Base-by-base conservation (phyloP, 139 green algal genomes). In the Coelastrella sp. region DNA sequence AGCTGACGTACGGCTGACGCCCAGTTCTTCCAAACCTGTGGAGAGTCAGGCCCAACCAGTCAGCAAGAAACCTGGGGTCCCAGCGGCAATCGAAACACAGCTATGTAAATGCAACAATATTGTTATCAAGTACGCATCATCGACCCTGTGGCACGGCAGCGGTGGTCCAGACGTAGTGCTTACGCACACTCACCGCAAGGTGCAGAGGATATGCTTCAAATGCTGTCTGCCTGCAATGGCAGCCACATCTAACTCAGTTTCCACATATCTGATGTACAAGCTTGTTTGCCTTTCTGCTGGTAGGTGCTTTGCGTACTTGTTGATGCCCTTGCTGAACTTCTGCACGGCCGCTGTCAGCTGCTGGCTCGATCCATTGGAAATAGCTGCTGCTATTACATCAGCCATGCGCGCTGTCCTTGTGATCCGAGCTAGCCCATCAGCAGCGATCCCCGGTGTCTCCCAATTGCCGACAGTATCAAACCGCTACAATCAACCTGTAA, bases 11-110 rank as follows among this genome's bases (percentile, higher is more conserved):
- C 35, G 34, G 91, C 88, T 19, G 51, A 57, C 21, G 87, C 5
- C 30, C 93, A 76, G 80, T 96, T 96, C 6, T 88, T 78, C 89
- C 91, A 96, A 3, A 94, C 87, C 92, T 95, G 82, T 13, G 15
- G 45, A 13, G 11, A 57, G n/a, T n/a, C n/a, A n/a, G n/a, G n/a
- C n/a, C n/a, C n/a, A n/a, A n/a, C n/a, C n/a, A n/a, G n/a, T n/a
- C 23, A 37, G 43, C 87, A 50, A n/a, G 34, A 74, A n/a, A 8
- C 17, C 66, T 17, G 13, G 17, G 34, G n/a, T n/a, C n/a, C n/a
- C n/a, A n/a, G n/a, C n/a, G n/a, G n/a, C n/a, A n/a, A n/a, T n/a
- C n/a, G n/a, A n/a, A n/a, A n/a, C n/a, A n/a, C n/a, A n/a, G n/a
- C n/a, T n/a, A n/a, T n/a, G n/a, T n/a, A n/a, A n/a, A n/a, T n/a